Evolutionary conservation across 352 stramenopile genomes (phyloP), one percentile per base, ranked within the genome.

Genomic region (Globisporangium spinosum): DNA sequence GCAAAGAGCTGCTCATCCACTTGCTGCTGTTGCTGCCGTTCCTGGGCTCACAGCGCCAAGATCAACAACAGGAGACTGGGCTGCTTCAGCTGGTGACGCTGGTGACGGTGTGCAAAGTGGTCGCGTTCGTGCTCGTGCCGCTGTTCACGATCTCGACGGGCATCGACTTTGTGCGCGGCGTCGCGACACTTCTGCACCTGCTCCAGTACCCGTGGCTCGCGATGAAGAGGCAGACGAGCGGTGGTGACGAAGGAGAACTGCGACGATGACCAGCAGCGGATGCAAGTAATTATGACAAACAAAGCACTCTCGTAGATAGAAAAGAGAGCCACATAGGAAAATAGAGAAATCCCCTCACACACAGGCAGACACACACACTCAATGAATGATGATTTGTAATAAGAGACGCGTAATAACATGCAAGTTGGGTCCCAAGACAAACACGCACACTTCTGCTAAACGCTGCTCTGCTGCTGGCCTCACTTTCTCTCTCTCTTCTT

Each of bases 21-120:
- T 34, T 91, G 56, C 69, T 94, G 9, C 77, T 93, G 9, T 35
- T 93, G 35, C 80, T 89, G 35, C 83, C 83, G 23, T 79, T 84
- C 29, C 74, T 62, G 53, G 62, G 54, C 3, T 23, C 5, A 3
- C 67, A 23, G 6, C 6, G 13, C 29, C 55, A 29, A 5, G 15
- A 60, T 27, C 29, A 58, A 10, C 25, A 27, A 8, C 10, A 35
- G 25, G 54, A n/a, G 27, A 2, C 55, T 29, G 15, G 17, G 15
- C 3, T 29, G 27, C 2, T 47, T 45, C 20, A 29, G 55, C 20
- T 45, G 9, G 20, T 29, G 47, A 57, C 77, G 2, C 66, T 60
- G 0, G 45, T 9, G 17, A 23, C 43, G 7, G 43, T 59, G 9
- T 74, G 75, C 59, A 81, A 77, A 17, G 35, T 70, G 9, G 61